These are phyloP conservation scores for Curvularia spicifera DNA, from an alignment of 2,329 filamentous ascomycete species.

Conservation along the genomic window DNA sequence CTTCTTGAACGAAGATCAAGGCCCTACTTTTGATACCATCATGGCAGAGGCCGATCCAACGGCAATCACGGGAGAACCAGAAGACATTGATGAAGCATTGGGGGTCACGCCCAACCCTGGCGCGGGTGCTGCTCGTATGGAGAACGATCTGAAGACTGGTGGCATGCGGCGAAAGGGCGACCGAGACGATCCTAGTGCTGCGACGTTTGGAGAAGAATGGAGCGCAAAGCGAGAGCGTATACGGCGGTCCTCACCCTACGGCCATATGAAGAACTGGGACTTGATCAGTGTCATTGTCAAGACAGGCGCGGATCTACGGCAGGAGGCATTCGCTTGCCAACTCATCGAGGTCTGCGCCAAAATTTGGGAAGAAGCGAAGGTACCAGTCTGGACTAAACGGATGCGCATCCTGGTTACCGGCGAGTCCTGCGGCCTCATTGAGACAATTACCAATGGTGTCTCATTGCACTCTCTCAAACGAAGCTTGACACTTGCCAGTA, in stretches of 20 bases:
- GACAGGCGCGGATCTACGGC: conserved; percentile 80
- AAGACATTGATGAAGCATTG: conserved; percentile 64
- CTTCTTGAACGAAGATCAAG: conserved; percentile 75
- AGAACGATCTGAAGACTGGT: conserved; percentile 86
- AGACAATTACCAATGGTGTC: conserved; percentile 87
- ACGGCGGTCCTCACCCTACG: conserved; percentile 81
- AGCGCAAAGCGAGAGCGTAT: conserved; percentile 83
- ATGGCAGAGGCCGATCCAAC: conserved; percentile 73
- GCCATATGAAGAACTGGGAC: conserved; percentile 91
- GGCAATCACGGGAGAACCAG: conserved; percentile 55
- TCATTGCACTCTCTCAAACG: conserved; percentile 86
- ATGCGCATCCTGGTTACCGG: conserved; percentile 88
- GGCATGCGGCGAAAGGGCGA: conserved; percentile 81
- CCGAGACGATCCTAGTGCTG: conserved; percentile 83
- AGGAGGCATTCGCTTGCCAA: conserved; percentile 87
- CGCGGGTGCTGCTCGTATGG: conserved; percentile 82
- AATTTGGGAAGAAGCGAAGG: conserved; percentile 77
- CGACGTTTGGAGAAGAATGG: conserved; percentile 88
- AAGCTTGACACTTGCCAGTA: conserved; percentile 75
- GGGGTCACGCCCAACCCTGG: conserved; percentile 66
- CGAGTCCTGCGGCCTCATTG: conserved; percentile 82
- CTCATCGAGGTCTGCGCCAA: conserved; percentile 81
- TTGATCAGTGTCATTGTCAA: conserved; percentile 87
- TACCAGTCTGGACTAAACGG: conserved; percentile 85
- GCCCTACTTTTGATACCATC: conserved; percentile 81